phyloP scores from a whole-genome alignment of 768 basidiomycete species.

The Lentinula raphanica region DNA sequence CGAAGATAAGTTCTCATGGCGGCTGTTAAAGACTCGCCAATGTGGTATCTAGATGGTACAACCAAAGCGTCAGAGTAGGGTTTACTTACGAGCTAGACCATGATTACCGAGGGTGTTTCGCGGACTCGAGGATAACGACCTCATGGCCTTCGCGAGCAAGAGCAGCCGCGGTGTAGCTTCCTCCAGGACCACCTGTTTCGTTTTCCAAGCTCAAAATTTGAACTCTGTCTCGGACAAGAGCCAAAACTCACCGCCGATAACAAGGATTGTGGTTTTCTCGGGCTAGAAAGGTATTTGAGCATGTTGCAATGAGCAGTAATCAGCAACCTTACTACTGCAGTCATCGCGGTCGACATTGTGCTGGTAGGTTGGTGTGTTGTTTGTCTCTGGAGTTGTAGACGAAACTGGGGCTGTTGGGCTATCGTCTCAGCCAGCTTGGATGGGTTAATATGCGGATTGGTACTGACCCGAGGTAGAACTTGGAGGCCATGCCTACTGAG shows the following conservation, averaged over 20 bases:
- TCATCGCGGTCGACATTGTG: background rate
- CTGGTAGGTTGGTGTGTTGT: background rate
- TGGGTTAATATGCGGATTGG: background rate
- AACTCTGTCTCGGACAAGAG: background rate
- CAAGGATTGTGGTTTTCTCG: slow-evolving; percentile 23
- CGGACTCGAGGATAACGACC: slow-evolving; percentile 21
- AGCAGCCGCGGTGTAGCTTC: slow-evolving; percentile 23
- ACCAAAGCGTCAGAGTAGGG: background rate
- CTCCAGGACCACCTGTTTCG: slow-evolving; percentile 20
- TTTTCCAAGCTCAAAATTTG: background rate
- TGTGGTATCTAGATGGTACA: slow-evolving; percentile 39
- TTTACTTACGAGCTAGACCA: background rate
- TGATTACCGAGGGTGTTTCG: slow-evolving; percentile 18
- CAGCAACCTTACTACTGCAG: background rate
- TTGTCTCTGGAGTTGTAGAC: background rate
- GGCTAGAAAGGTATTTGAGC: background rate
- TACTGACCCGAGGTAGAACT: slow-evolving; percentile 1
- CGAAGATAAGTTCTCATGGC: slow-evolving; percentile 54
- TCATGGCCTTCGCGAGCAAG: slow-evolving; percentile 24
- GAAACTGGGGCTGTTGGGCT: background rate
- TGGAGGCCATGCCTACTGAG: background rate
- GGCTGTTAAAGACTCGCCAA: slow-evolving; percentile 58
- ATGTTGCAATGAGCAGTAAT: background rate
- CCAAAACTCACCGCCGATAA: slow-evolving; percentile 28
- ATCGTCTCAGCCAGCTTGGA: background rate